These are phyloP conservation scores for Apiospora kogelbergensis DNA, from an alignment of 2,329 filamentous ascomycete genomes.

Conservation along the genomic window DNA sequence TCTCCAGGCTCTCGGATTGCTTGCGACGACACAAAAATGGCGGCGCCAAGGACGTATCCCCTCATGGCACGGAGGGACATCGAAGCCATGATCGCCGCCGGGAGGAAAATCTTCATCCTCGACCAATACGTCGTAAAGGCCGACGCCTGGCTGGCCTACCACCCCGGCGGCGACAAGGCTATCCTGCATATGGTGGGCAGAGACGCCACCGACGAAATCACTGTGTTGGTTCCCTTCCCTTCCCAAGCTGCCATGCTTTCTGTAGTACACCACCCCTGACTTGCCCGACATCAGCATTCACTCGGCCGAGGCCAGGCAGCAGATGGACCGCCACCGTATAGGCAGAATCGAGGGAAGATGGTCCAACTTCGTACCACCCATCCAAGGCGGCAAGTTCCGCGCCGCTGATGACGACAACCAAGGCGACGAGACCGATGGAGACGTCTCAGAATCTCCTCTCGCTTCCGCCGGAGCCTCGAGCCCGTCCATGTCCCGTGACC, in stretches of 20 bases:
- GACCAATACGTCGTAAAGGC: conserved; percentile 81
- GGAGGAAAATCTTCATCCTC: conserved; percentile 76
- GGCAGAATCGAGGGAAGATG: conserved; percentile 79
- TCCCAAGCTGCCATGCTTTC: background rate
- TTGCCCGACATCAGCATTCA: conserved; percentile 66
- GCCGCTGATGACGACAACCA: conserved; percentile 38
- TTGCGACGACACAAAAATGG: background rate
- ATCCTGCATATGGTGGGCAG: conserved; percentile 62
- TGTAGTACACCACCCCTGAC: conserved; percentile 14
- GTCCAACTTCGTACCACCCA: conserved; percentile 86
- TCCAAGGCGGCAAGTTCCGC: conserved; percentile 83
- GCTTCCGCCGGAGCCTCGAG: conserved; percentile 37
- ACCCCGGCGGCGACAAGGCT: conserved; percentile 60
- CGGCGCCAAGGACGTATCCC: conserved; percentile 35
- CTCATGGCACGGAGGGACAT: conserved; percentile 64
- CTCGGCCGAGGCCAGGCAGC: conserved; percentile 70
- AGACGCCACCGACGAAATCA: conserved; percentile 66
- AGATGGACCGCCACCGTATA: conserved; percentile 82
- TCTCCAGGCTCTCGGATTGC: background rate
- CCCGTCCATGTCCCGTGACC: conserved; percentile 51
- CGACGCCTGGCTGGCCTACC: conserved; percentile 56
- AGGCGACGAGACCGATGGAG: conserved; percentile 29
- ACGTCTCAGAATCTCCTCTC: conserved; percentile 22
- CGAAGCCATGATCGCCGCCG: conserved; percentile 81
- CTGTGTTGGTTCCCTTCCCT: conserved; percentile 62